Conservation (phyloP, 2,329 filamentous ascomycete species). For the Trichophyton verrucosum region DNA sequence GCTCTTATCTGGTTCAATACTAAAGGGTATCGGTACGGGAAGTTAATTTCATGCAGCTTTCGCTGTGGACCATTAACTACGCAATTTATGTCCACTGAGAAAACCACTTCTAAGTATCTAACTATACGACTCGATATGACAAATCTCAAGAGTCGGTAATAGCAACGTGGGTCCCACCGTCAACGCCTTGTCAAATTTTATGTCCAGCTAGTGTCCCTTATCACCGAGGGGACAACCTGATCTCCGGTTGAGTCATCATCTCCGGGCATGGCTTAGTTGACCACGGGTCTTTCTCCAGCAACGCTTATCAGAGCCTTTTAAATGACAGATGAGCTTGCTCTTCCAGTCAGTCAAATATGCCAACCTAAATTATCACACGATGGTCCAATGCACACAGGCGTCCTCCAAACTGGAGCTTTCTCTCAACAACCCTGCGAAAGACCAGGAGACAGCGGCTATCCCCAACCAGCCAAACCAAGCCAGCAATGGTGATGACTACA, state of each 20-base stretch:
- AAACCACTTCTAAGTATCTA: no score
- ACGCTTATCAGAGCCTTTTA: not conserved
- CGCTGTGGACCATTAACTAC: no score
- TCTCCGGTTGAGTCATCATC: conserved; percentile 7
- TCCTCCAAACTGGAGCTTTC: conserved; percentile 4
- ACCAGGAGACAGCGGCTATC: not conserved
- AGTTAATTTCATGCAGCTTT: no score
- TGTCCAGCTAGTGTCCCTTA: conserved; percentile 1
- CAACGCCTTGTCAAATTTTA: not conserved
- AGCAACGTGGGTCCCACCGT: not conserved
- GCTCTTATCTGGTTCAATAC: not conserved
- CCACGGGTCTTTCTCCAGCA: not conserved
- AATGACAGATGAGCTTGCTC: not conserved
- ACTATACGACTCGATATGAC: no score
- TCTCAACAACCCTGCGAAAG: not conserved
- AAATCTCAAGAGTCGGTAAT: no score
- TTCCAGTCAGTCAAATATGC: conserved; percentile 3
- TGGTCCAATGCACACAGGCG: conserved; percentile 1
- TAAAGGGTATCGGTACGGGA: no score
- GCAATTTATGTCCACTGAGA: no score
- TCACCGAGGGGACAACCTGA: not conserved
- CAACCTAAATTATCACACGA: conserved; percentile 1
- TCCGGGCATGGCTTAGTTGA: not conserved
- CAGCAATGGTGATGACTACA: conserved; percentile 3
- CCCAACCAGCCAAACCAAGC: not conserved